phyloP scores from a whole-genome alignment of 179 eudicot species.

The Dionaea muscipula region DNA sequence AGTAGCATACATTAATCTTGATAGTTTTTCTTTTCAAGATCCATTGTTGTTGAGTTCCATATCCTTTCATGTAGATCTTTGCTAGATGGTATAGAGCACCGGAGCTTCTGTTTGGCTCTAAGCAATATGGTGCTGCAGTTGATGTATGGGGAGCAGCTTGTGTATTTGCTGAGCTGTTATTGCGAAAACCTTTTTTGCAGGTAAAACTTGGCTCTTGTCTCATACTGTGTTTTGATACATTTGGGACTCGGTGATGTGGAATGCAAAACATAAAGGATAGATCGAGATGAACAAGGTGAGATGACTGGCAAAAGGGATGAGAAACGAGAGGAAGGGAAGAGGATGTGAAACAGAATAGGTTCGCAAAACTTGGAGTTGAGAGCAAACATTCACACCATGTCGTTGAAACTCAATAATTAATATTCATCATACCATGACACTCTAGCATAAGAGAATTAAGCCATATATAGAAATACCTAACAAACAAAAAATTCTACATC shows the following conservation, averaged over 20 bases:
- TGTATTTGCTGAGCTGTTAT: constrained; percentile 83
- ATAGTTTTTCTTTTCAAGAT: not conserved
- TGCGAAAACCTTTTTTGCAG: constrained; percentile 87
- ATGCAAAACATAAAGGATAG: no score
- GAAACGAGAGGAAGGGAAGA: no score
- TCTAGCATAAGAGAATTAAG: no score
- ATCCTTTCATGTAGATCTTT: constrained; percentile 49
- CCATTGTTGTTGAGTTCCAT: not conserved
- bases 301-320: no score
- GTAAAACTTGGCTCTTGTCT: constrained; percentile 20
- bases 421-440: no score
- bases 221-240: not conserved
- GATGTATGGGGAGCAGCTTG: constrained; percentile 99
- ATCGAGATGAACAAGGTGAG: no score
- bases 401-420: no score
- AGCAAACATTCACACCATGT: no score
- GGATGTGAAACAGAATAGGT: no score
- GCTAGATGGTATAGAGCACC: constrained; percentile 99
- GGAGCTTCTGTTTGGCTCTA: constrained; percentile 86
- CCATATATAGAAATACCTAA: no score
- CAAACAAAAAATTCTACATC: no score
- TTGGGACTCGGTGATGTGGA: not conserved
- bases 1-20: not conserved
- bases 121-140: constrained; percentile 92
- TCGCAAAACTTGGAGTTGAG: no score